phyloP scores from a whole-genome alignment of 2,329 filamentous ascomycete species.

The Pseudopyrenochaeta lycopersici region DNA sequence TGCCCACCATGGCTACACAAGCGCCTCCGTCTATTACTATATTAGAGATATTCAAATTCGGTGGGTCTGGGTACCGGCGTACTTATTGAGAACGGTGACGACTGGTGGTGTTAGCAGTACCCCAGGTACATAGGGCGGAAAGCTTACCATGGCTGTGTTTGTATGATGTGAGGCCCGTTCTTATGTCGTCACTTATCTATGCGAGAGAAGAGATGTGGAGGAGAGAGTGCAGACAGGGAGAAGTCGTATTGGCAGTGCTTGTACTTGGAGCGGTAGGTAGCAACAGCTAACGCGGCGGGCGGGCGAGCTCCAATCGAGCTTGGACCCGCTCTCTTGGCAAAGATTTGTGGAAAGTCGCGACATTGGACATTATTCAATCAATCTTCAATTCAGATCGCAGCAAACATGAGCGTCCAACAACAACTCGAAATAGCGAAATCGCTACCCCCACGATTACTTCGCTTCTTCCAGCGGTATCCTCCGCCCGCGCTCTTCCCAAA shows the following conservation, averaged over 20 bases:
- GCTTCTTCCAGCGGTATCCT: slow-evolving; percentile 91
- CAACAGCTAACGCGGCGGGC: neutral
- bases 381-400: neutral
- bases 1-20: slow-evolving; percentile 98
- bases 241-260: neutral
- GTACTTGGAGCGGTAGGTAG: neutral
- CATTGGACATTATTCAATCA: neutral
- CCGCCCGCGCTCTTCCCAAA: slow-evolving; percentile 63
- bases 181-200: neutral
- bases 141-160: slow-evolving; percentile 51
- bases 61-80: slow-evolving; percentile 37
- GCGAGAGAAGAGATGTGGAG: neutral
- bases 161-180: neutral
- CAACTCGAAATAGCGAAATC: slow-evolving; percentile 69
- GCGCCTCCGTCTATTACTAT: slow-evolving; percentile 80
- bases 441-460: slow-evolving; percentile 79
- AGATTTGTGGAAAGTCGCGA: neutral
- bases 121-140: slow-evolving; percentile 6
- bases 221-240: slow-evolving; percentile 2
- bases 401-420: slow-evolving; percentile 38
- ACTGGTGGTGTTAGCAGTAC: slow-evolving; percentile 63
- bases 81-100: slow-evolving; percentile 97
- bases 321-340: neutral
- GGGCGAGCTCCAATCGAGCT: neutral
- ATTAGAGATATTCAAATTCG: slow-evolving; percentile 16